phyloP scores from a whole-genome alignment of 768 basidiomycete species.

The Crepidotus variabilis region DNA sequence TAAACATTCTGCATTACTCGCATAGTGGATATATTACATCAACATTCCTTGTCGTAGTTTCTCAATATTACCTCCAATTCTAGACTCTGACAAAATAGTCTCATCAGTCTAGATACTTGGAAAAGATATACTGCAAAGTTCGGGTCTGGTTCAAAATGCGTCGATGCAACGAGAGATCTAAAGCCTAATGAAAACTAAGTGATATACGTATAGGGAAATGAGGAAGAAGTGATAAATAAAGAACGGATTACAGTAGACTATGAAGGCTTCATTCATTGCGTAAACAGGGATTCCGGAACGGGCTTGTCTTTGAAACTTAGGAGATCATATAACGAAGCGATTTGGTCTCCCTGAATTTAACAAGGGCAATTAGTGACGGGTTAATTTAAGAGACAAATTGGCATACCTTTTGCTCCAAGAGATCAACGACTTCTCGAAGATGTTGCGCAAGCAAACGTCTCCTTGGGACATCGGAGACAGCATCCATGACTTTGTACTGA shows the following conservation, averaged over 20 bases:
- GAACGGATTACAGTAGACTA: too few species aligned
- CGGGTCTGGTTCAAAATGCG: too few species aligned
- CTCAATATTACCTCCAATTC: neutral
- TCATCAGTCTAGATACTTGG: neutral
- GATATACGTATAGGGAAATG: too few species aligned
- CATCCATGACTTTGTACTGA: conserved; percentile 88
- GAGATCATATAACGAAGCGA: conserved; percentile 85
- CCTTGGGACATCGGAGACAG: conserved; percentile 74
- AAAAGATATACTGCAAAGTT: too few species aligned
- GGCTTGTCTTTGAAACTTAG: conserved; percentile 71
- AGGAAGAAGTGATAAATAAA: too few species aligned
- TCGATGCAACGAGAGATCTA: too few species aligned
- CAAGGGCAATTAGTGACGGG: conserved; percentile 1
- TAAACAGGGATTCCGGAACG: too few species aligned
- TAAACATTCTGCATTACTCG: neutral
- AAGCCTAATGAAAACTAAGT: too few species aligned
- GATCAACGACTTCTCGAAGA: conserved; percentile 86
- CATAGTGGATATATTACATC: neutral
- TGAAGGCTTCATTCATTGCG: too few species aligned
- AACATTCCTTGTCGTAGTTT: neutral
- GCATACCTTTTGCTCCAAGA: conserved; percentile 84
- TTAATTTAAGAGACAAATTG: neutral
- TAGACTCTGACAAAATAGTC: neutral
- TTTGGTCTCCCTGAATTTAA: conserved; percentile 76
- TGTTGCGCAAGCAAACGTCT: conserved; percentile 87